Evolutionary conservation across 2,329 filamentous ascomycete species (phyloP), one percentile per base, ranked within the genome.

Genomic region (Colletotrichum graminicola): DNA sequence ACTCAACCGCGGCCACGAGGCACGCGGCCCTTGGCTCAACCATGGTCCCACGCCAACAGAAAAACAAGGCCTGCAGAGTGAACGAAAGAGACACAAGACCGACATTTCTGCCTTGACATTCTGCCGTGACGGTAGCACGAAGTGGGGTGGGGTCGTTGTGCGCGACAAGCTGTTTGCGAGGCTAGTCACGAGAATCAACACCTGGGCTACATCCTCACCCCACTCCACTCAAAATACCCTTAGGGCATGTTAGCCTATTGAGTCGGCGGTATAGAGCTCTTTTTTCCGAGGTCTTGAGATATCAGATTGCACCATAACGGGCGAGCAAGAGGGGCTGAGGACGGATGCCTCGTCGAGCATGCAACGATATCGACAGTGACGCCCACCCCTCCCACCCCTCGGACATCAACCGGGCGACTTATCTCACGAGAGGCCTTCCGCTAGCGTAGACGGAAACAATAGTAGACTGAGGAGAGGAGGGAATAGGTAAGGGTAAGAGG

Each of bases 111-210:
- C 23, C 12, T 26, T 23, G 2, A 26, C 5, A 6, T 5, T 16
- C 14, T 51, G 14, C 23, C 14, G 12, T 16, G n/a, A 10, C 2
- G 49, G 23, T 16, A 8, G 49, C 7, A 51, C 12, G 23, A 52
- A 1, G 5, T 23, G 14, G 6, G 1, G 23, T 0, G 6, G 2
- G 2, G n/a, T 11, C 16, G 14, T 18, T 18, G 14, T 18, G 23
- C 49, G 26, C 5, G 49, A 6, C 49, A 29, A 29, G 5, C 12
- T 29, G 23, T 52, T 14, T 23, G 8, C 3, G 49, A 29, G 49
- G 23, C 49, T 18, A 10, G 49, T 29, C 49, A 29, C 26, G 47
- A 51, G 23, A 16, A 51, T 51, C 23, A 8, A 29, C 47, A 8
- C 5, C 47, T 26, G n/a, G 11, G 47, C 47, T 16, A 51, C 23